Evolutionary conservation across 129 eudicot genomes (phyloP), one percentile per base, ranked within the genome.

Genomic region (Tagetes patula): DNA sequence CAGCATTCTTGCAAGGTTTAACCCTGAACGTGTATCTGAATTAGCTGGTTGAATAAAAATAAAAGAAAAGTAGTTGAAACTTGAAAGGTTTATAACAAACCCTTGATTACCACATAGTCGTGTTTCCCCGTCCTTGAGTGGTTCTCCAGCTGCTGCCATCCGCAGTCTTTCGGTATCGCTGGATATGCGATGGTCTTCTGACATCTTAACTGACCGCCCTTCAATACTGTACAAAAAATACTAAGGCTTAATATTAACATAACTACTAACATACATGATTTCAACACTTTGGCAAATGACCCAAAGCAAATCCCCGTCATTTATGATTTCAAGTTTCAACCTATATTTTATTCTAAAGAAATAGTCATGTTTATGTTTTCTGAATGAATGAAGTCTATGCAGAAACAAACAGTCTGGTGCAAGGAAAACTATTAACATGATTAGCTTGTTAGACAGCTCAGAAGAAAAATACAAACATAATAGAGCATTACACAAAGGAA

Each of bases 1-100:
- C 69, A 94, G 83, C 97, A 90, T 86, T 71, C 97, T 87, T 50
- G 87, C 96, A 79, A 94, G 98, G 79, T 94, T 94, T 61, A 90
- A 69, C 56, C 98, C 98, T 94, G 80, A 66, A 70, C 6, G 3
- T 38, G 27, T n/a, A 66, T 46, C 54, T 43, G 12, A 58, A 66
- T 41, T 43, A 33, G 33, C 52, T 38, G 53, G 64, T 68, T 75
- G 42, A 65, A 64, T 33, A 70, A 37, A 48, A 11, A 66, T 67
- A 61, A 13, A 46, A 32, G 4, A 41, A 45, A 49, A 12, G 7
- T 33, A 63, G 38, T 37, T 6, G 43, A 75, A 59, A 43, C 47
- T 6, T 6, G 43, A 60, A 61, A 38, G 12, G 14, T 65, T 6
- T 10, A 47, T 38, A 71, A 13, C 70, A 41, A 38, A 63, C 42